phyloP scores from a whole-genome alignment of 768 basidiomycete species.

The Mycena vulgaris region DNA sequence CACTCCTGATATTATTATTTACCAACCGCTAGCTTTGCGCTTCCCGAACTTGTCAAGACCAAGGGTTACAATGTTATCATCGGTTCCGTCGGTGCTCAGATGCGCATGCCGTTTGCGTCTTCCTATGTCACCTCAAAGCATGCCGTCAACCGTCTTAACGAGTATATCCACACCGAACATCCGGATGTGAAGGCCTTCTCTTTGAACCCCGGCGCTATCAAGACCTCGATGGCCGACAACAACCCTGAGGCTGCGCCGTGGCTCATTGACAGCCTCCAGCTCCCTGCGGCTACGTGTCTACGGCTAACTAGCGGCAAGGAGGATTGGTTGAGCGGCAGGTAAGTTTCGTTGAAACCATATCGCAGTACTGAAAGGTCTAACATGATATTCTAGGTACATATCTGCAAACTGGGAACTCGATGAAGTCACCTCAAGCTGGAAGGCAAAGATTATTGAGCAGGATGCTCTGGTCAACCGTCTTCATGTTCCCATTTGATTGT shows the following conservation, averaged over 20 bases:
- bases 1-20: not conserved
- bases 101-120: constrained; percentile 29
- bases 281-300: constrained; percentile 40
- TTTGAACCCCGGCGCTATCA: constrained; percentile 34
- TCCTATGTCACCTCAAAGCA: not conserved
- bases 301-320: constrained; percentile 40
- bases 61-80: constrained; percentile 33
- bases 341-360: not conserved
- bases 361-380: not conserved
- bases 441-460: constrained; percentile 32
- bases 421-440: constrained; percentile 27
- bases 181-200: constrained; percentile 4
- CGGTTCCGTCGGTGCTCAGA: constrained; percentile 28
- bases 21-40: constrained; percentile 13
- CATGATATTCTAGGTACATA: constrained; percentile 21
- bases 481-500: constrained; percentile 18
- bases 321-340: constrained; percentile 42
- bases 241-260: constrained; percentile 23
- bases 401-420: constrained; percentile 35
- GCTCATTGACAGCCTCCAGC: constrained; percentile 33
- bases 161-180: not conserved
- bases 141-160: not conserved
- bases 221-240: constrained; percentile 19
- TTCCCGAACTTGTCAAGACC: constrained; percentile 32
- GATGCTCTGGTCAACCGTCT: constrained; percentile 29